Percentiles rank a stretch among this genome's conserved stretches.
Evolutionary conservation across 2,329 filamentous ascomycete species (phyloP).

Genomic region (Venturia nashicola): DNA sequence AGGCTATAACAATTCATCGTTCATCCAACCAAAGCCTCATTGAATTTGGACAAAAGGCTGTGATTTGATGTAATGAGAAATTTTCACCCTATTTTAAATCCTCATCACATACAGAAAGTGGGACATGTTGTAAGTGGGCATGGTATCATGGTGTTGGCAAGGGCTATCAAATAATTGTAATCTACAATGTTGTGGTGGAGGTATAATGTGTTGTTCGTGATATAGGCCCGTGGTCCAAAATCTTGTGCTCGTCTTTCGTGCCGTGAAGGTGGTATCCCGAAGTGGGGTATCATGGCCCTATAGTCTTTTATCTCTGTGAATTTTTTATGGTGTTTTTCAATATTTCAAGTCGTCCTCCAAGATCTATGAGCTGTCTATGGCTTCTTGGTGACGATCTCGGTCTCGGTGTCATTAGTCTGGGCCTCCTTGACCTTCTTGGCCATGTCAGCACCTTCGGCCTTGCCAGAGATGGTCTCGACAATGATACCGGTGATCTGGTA

Average conservation of each 20-base stretch:
- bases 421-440: constrained; percentile 26
- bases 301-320: neutral
- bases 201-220: neutral
- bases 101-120: too few species aligned
- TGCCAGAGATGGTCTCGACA: constrained; percentile 53
- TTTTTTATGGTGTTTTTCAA: neutral
- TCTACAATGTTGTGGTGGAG: neutral
- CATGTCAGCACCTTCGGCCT: constrained; percentile 36
- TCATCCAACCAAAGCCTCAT: too few species aligned
- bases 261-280: neutral
- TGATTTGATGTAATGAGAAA: too few species aligned
- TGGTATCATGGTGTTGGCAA: constrained; percentile 2
- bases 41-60: too few species aligned
- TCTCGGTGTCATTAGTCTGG: constrained; percentile 24
- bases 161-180: constrained; percentile 1
- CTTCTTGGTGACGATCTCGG: constrained; percentile 19
- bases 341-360: neutral
- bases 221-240: neutral
- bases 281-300: neutral
- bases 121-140: too few species aligned
- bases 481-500: constrained; percentile 77
- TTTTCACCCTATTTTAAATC: too few species aligned
- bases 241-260: neutral
- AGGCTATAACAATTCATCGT: too few species aligned
- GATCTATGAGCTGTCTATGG: constrained; percentile 14